Percentiles rank a stretch among this genome's conserved stretches.
Evolutionary conservation across 192 early-diverging fungal species (phyloP).

Genomic region (Backusella macrospora): DNA sequence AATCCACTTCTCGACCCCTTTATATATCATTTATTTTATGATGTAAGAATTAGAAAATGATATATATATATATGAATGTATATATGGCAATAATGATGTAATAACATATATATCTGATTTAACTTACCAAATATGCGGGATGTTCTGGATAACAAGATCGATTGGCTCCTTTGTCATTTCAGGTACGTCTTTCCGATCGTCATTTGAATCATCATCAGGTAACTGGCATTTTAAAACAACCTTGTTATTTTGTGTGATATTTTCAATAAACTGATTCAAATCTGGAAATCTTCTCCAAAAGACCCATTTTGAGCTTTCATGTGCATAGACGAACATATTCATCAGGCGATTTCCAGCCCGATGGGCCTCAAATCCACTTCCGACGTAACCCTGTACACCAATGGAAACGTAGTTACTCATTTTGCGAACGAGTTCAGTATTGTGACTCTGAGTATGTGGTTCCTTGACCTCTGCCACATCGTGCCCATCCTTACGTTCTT

Average conservation of each 20-base stretch:
- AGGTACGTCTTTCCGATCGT: conserved; percentile 39
- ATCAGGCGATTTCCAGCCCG: conserved; percentile 63
- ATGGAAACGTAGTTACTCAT: conserved; percentile 76
- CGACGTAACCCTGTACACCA: conserved; percentile 74
- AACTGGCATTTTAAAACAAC: conserved; percentile 46
- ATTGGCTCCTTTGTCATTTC: conserved; percentile 62
- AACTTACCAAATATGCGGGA: conserved; percentile 64
- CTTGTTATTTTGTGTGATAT: conserved; percentile 54
- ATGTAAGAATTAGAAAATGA: too few relatives aligned
- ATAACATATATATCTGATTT: background rate
- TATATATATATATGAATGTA: too few relatives aligned
- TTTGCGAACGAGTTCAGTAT: conserved; percentile 41
- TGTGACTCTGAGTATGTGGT: background rate
- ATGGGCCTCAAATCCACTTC: conserved; percentile 71
- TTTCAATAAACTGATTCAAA: conserved; percentile 62
- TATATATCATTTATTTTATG: background rate
- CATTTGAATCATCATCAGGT: conserved; percentile 35
- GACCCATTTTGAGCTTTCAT: conserved; percentile 65
- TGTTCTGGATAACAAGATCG: conserved; percentile 72
- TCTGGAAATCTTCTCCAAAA: conserved; percentile 61
- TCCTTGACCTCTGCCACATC: conserved; percentile 33
- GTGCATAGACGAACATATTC: conserved; percentile 69
- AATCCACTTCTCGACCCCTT: conserved; percentile 65
- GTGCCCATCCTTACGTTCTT: conserved; percentile 48
- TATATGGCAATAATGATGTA: background rate